Percentiles rank a stretch among this genome's conserved stretches.
Evolutionary conservation across 2,329 filamentous ascomycete species (phyloP).

Genomic region (Triangularia setosa): DNA sequence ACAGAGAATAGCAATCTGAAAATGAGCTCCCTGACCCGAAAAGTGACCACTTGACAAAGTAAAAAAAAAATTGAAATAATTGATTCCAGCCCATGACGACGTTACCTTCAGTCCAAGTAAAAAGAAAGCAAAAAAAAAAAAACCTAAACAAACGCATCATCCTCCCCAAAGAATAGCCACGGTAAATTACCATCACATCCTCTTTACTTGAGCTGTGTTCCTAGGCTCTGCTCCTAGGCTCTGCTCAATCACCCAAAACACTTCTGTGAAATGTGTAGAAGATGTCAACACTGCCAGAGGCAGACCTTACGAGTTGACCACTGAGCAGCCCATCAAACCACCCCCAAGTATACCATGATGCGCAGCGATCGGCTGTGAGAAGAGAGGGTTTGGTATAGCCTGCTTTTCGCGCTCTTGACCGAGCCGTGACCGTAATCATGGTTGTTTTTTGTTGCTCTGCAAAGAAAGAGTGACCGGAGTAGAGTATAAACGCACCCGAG

Average conservation of each 20-base stretch:
- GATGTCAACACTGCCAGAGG: not conserved
- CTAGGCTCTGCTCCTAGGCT: not conserved
- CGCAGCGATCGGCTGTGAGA: too few species aligned
- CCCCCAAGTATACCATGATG: too few species aligned
- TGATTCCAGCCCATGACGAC: not conserved
- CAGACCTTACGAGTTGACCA: not conserved
- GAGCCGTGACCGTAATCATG: not conserved
- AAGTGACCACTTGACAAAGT: not conserved
- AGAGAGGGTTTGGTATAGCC: not conserved
- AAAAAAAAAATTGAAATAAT: not conserved
- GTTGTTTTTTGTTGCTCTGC: not conserved
- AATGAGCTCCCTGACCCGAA: not conserved
- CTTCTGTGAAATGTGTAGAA: not conserved
- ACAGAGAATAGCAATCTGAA: not conserved
- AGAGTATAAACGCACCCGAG: too few species aligned
- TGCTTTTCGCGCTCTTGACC: not conserved
- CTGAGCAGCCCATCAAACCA: too few species aligned
- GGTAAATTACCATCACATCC: too few species aligned
- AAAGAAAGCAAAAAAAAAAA: not conserved
- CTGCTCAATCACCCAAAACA: not conserved
- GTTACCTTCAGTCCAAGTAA: not conserved
- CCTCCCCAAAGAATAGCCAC: not conserved
- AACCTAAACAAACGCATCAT: not conserved
- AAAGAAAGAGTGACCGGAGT: not conserved
- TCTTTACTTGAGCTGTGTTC: not conserved